These are phyloP conservation scores for Phialophora macrospora DNA, from an alignment of 2,329 filamentous ascomycete species.

Conservation along the genomic window DNA sequence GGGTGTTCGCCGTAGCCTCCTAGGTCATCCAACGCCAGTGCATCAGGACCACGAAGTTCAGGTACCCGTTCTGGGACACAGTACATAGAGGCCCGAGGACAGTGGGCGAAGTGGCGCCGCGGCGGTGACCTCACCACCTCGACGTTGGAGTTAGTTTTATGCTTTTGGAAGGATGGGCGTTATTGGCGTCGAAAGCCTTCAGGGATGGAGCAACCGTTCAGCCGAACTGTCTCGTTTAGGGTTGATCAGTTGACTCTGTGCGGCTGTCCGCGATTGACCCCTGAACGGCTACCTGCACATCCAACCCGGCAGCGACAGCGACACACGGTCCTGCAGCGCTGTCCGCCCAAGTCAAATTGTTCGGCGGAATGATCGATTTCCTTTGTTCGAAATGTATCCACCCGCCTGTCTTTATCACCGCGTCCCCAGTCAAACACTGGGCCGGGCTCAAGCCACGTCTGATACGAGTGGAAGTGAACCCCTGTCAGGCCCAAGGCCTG, in stretches of 20 bases:
- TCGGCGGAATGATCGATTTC: background rate
- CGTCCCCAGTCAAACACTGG: background rate
- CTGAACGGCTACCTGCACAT: slow-evolving; percentile 7
- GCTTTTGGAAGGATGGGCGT: slow-evolving; percentile 14
- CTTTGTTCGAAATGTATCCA: background rate
- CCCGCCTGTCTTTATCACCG: background rate
- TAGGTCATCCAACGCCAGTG: background rate
- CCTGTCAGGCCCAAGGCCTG: too few relatives aligned
- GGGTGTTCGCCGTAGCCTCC: background rate
- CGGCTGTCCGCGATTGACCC: background rate
- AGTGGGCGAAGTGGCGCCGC: too few relatives aligned
- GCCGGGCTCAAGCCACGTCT: slow-evolving; percentile 1
- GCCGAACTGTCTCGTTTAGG: slow-evolving; percentile 11
- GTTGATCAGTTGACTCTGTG: slow-evolving; percentile 14
- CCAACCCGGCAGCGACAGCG: slow-evolving; percentile 9
- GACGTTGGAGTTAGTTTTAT: slow-evolving; percentile 1
- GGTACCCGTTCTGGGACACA: too few relatives aligned
- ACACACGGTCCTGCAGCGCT: background rate
- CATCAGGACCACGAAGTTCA: background rate
- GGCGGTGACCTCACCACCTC: background rate
- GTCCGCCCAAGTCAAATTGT: background rate
- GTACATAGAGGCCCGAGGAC: background rate
- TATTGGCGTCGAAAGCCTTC: slow-evolving; percentile 9
- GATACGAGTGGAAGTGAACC: background rate
- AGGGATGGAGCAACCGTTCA: slow-evolving; percentile 7